phyloP scores from a whole-genome alignment of 2,329 filamentous ascomycete genomes.

The Fusarium hainanense region DNA sequence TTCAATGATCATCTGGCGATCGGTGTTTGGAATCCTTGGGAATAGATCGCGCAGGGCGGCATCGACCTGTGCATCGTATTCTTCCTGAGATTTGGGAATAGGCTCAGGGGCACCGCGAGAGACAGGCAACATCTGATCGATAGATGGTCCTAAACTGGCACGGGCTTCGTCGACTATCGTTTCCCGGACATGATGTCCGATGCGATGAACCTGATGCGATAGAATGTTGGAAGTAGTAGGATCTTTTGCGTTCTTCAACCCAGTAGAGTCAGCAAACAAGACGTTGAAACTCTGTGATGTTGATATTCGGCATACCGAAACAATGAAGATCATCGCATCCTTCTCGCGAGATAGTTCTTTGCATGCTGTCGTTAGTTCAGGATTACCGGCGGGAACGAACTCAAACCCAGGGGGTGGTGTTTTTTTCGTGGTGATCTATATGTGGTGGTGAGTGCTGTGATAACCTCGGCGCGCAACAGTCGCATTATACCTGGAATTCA shows the following conservation, averaged over 20 bases:
- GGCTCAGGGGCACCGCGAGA: constrained; percentile 61
- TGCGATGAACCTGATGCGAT: constrained; percentile 66
- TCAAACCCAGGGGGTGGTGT: constrained; percentile 69
- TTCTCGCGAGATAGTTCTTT: constrained; percentile 72
- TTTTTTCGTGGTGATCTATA: constrained; percentile 63
- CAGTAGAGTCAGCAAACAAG: constrained; percentile 20
- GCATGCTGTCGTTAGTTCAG: constrained; percentile 68
- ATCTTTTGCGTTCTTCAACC: constrained; percentile 48
- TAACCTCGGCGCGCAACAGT: constrained; percentile 29
- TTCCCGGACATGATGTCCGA: constrained; percentile 70
- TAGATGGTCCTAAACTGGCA: constrained; percentile 43
- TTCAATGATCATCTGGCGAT: constrained; percentile 70
- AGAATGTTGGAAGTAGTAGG: constrained; percentile 52
- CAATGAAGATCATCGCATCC: constrained; percentile 73
- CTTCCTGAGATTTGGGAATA: constrained; percentile 67
- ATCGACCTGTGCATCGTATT: constrained; percentile 72
- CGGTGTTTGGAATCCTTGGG: constrained; percentile 72
- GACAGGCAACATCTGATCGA: constrained; percentile 31
- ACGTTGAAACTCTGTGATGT: not conserved
- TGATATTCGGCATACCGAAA: constrained; percentile 62
- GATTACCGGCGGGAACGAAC: constrained; percentile 72
- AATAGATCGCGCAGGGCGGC: constrained; percentile 72
- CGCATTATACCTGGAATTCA: constrained; percentile 66
- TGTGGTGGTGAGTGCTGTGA: constrained; percentile 45
- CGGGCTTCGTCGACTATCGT: constrained; percentile 68